Evolutionary conservation across 2,329 filamentous ascomycete genomes (phyloP).

Genomic region (Xylariaceae sp.): DNA sequence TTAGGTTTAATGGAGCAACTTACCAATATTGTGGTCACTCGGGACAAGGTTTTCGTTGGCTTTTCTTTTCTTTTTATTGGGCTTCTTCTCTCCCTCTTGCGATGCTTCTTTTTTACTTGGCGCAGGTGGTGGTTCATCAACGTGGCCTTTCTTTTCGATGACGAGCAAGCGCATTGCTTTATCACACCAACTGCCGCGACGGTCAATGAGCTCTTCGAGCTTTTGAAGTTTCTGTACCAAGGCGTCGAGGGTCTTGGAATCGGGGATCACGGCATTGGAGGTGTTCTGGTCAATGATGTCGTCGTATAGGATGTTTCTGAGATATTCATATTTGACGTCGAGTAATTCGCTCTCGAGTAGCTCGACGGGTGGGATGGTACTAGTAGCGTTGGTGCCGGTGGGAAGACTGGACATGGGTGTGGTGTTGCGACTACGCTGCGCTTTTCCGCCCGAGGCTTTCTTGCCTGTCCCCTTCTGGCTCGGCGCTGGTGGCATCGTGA

Average conservation of each 20-base stretch:
- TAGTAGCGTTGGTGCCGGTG: constrained; percentile 36
- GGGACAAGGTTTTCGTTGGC: constrained; percentile 65
- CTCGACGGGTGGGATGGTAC: constrained; percentile 57
- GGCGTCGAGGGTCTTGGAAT: constrained; percentile 68
- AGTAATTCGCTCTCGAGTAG: constrained; percentile 70
- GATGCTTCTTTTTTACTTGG: constrained; percentile 49
- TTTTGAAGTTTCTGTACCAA: constrained; percentile 69
- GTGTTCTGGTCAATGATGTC: constrained; percentile 71
- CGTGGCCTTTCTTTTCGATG: constrained; percentile 64
- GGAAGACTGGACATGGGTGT: constrained; percentile 67
- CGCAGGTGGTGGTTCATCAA: constrained; percentile 58
- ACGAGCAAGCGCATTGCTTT: constrained; percentile 75
- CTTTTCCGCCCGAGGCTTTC: constrained; percentile 67
- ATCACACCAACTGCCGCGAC: constrained; percentile 72
- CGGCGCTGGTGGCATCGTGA: constrained; percentile 63
- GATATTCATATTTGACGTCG: constrained; percentile 65
- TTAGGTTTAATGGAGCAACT: constrained; percentile 14
- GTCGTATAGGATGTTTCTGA: constrained; percentile 69
- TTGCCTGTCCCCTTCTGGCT: constrained; percentile 70
- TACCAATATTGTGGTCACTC: constrained; percentile 54
- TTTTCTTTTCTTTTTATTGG: constrained; percentile 82
- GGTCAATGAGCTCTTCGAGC: constrained; percentile 71
- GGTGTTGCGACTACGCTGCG: constrained; percentile 78
- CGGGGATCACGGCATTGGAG: constrained; percentile 64
- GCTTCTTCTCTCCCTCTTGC: constrained; percentile 58